Evolutionary conservation across 2,329 filamentous ascomycete genomes (phyloP).

Genomic region (Sporothrix luriei): DNA sequence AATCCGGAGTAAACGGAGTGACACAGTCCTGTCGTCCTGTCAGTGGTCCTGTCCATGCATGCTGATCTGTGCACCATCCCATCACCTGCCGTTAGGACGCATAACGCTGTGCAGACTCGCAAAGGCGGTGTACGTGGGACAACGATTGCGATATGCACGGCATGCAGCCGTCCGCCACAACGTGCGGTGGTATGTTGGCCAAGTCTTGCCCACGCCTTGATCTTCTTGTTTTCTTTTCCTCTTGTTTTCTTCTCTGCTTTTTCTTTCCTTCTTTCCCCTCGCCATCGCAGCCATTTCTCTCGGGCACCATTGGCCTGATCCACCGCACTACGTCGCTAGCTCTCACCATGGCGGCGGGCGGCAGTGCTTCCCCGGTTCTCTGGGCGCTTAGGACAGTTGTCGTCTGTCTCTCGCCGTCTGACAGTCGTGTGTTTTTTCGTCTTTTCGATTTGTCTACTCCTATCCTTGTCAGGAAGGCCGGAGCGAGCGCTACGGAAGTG

Average conservation of each 20-base stretch:
- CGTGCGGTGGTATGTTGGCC: not conserved
- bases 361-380: not conserved
- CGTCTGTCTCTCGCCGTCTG: not conserved
- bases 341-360: conserved; percentile 8
- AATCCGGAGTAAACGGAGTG: too few species aligned
- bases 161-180: not conserved
- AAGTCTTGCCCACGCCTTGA: not conserved
- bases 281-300: not conserved
- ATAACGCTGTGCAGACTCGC: not conserved
- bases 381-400: not conserved
- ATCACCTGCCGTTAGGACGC: too few species aligned
- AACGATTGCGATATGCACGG: not conserved
- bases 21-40: not conserved
- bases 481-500: conserved; percentile 2
- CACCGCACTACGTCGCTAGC: conserved; percentile 3
- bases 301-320: conserved; percentile 8
- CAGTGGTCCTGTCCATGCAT: not conserved
- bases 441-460: not conserved
- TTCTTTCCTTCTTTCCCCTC: too few species aligned
- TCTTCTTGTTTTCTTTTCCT: too few species aligned
- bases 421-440: not conserved
- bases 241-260: too few species aligned
- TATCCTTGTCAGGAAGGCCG: not conserved
- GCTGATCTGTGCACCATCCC: not conserved
- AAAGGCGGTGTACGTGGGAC: not conserved